phyloP scores from a whole-genome alignment of 2,329 filamentous ascomycete species.

The Aspergillus costaricaensis region DNA sequence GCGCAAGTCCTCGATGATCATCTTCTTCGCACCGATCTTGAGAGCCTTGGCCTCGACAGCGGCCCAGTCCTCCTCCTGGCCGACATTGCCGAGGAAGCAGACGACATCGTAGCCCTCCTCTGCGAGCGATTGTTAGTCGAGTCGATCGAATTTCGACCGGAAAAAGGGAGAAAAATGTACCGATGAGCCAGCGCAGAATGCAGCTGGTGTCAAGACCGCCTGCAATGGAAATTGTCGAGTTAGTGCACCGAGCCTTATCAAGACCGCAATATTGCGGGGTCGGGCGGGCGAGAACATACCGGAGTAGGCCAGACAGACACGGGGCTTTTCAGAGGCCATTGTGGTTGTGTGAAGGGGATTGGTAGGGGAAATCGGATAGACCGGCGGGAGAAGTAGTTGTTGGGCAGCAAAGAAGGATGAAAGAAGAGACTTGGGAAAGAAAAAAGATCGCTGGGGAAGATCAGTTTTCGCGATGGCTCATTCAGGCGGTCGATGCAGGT shows the following conservation, averaged over 20 bases:
- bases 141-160: not conserved
- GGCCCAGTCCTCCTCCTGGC: slow-evolving; percentile 75
- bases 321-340: slow-evolving; percentile 21
- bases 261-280: not conserved
- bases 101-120: slow-evolving; percentile 21
- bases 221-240: slow-evolving; percentile 6
- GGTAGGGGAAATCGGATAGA: not conserved
- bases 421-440: not conserved
- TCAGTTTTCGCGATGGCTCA: not conserved
- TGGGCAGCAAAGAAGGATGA: not conserved
- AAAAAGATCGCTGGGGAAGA: not conserved
- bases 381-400: not conserved
- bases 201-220: slow-evolving; percentile 51
- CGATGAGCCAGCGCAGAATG: slow-evolving; percentile 21
- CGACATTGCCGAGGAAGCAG: slow-evolving; percentile 61
- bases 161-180: not conserved
- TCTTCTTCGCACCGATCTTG: slow-evolving; percentile 67
- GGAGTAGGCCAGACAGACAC: slow-evolving; percentile 28
- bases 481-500: not conserved
- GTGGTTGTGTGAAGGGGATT: not conserved
- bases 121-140: slow-evolving; percentile 10
- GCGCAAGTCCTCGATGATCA: slow-evolving; percentile 65
- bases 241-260: slow-evolving; percentile 8
- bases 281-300: slow-evolving; percentile 15
- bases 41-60: slow-evolving; percentile 72